A percentile compares a stretch with the other conserved stretches of the same genome.
Evolutionary conservation across 2,329 filamentous ascomycete species (phyloP).

Genomic region (Epichloe hybrida): DNA sequence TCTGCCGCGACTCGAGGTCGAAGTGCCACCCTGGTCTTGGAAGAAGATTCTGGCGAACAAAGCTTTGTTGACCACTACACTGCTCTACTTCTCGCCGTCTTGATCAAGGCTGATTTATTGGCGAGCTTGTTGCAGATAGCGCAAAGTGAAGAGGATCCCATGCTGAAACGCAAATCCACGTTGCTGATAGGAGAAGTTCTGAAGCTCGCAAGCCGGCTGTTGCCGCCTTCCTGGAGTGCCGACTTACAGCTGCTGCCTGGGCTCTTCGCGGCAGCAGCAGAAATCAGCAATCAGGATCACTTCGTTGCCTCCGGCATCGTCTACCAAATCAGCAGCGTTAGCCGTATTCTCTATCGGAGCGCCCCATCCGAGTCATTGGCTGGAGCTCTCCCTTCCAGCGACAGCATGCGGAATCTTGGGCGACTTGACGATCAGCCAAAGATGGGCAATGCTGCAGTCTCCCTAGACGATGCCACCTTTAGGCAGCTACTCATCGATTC

Average conservation of each 20-base stretch:
- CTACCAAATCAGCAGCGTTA: conserved; percentile 97
- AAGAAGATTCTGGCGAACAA: conserved; percentile 58
- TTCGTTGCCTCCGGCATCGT: conserved; percentile 81
- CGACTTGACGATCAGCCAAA: conserved; percentile 45
- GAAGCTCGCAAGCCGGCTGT: conserved; percentile 72
- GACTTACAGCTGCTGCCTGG: conserved; percentile 80
- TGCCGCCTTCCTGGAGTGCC: conserved; percentile 71
- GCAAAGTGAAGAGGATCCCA: conserved; percentile 51
- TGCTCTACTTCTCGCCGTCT: conserved; percentile 69
- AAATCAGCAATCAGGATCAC: conserved; percentile 56
- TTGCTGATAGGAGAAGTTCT: conserved; percentile 82
- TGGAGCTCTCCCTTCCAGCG: conserved; percentile 28
- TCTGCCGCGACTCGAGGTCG: conserved; percentile 37
- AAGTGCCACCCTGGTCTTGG: conserved; percentile 38
- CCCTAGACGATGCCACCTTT: conserved; percentile 47
- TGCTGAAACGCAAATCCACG: conserved; percentile 76
- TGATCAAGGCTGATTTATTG: conserved; percentile 69
- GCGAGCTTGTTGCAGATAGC: conserved; percentile 49
- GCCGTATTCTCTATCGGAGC: conserved; percentile 77
- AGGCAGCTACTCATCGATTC: conserved; percentile 60
- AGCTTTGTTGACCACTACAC: conserved; percentile 93
- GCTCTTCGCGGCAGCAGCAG: conserved; percentile 62
- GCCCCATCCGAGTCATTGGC: conserved; percentile 34
- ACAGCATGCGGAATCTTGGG: conserved; percentile 33
- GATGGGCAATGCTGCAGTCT: conserved; percentile 25